Evolutionary conservation across 2,329 filamentous ascomycete species (phyloP), one percentile per base, ranked within the genome.

Genomic region (Zymoseptoria crescenta): DNA sequence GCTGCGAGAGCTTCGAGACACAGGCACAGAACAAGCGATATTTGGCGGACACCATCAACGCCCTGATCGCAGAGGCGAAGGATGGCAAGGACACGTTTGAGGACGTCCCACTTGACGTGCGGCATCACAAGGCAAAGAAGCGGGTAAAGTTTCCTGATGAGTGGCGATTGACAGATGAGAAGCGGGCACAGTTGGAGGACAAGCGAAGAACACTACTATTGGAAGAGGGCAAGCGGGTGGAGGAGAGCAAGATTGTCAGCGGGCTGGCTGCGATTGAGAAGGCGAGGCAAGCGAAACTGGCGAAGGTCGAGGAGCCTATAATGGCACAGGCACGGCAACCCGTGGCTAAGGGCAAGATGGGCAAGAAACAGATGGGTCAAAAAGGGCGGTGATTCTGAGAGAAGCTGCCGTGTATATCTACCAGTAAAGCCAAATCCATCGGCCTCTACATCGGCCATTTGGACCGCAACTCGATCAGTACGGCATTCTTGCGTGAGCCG

Each of bases 1-100:
- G 88, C 72, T 89, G 88, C 77, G 94, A 97, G 75, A 65, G 62
- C 24, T 96, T 88, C 74, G 85, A 90, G 71, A 89, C 92, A 57
- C 88, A 91, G 71, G 90, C 92, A 19, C 92, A 97, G 78, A 99
- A 99, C 79, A 99, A 97, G 81, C 86, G 90, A n/a, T 94, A 94
- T 73, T 81, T 99, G 21, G 87, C 85, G 56, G 90, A 96, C 68
- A 75, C 91, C 54, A 83, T 97, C 54, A 80, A 87, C 63, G 83
- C 80, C 54, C 77, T 99, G 65, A 77, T 99, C 60, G 79, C 77
- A 6, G 86, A 90, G 71, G 91, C 92, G 59, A 72, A 86, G 79
- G 87, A 96, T 70, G 79, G 82, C 24, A 60, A 62, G n/a, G 93
- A 99, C 67, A 88, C 83, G 9, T 96, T 97, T 69, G 86, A 86